Evolutionary conservation across 2,329 filamentous ascomycete genomes (phyloP).

Genomic region (Colletotrichum agaves): DNA sequence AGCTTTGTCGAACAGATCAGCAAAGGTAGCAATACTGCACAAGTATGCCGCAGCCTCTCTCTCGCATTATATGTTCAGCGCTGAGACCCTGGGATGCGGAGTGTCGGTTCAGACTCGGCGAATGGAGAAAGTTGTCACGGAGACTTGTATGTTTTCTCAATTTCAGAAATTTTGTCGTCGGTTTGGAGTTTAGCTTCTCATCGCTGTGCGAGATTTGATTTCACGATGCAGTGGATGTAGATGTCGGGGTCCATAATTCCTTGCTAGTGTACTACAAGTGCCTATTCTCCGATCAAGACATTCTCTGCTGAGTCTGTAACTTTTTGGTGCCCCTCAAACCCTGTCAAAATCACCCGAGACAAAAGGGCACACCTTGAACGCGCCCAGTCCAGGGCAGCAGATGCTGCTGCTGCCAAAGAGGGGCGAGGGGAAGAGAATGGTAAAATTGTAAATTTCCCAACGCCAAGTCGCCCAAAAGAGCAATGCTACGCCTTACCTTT

Average conservation of each 20-base stretch:
- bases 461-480: slow-evolving; percentile 23
- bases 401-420: not conserved
- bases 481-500: slow-evolving; percentile 38
- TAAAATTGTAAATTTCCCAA: slow-evolving; percentile 15
- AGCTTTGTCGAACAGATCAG: no score
- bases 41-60: no score
- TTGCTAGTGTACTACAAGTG: slow-evolving; percentile 17
- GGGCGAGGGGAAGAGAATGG: not conserved
- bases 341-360: not conserved
- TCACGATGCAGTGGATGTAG: not conserved
- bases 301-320: slow-evolving; percentile 15
- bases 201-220: no score
- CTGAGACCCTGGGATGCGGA: no score
- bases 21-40: no score
- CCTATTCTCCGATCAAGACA: slow-evolving; percentile 4
- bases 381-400: slow-evolving; percentile 10
- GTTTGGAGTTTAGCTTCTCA: no score
- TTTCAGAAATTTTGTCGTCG: not conserved
- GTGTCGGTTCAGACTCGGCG: no score
- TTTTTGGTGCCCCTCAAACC: not conserved
- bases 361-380: not conserved
- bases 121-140: no score
- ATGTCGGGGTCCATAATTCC: not conserved
- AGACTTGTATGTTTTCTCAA: no score
- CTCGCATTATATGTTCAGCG: no score